Evolutionary conservation across 345 rosid genomes (phyloP), one percentile per base, ranked within the genome.

Genomic region (Clausena lansium): DNA sequence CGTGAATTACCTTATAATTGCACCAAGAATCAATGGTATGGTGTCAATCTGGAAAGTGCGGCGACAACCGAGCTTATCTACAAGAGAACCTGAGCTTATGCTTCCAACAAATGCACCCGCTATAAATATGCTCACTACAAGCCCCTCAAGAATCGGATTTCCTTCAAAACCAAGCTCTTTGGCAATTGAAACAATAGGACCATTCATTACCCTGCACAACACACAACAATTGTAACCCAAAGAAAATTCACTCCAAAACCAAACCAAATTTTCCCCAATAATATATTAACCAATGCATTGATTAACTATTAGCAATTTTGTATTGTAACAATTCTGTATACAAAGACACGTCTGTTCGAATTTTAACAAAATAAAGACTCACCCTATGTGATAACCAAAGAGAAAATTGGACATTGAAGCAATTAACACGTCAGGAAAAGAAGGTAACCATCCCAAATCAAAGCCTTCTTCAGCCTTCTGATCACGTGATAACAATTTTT

Each of bases 381-480:
- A 90, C 93, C 95, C 94, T 17, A 93, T 91, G 85, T 93, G 98
- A 84, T 93, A 93, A 78, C 96, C 94, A 41, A 93, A 93, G 20
- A 93, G 88, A 84, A 90, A 89, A 83, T 88, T 93, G 14, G 95
- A 83, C 92, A 91, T 87, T 36, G 98, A 91, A 83, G 94, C 98
- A 9, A 82, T 74, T 67, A 81, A 54, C 47, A 80, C 91, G 82
- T 87, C 92, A 80, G 96, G 94, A 73, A 93, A 91, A 74, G 95
- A 86, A 54, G 92, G 91, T 45, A 89, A 55, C 92, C 94, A 90
- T 83, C 96, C 96, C 57, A 84, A 70, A 84, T 88, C 93, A 57
- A 75, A 3, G 27, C 76, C 79, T 76, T 50, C 82, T 1, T 67
- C 63, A 55, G 10, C 66, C 36, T 58, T 78, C 73, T 76, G 77